Conservation (phyloP, 139 green algal genomes). For the Asterochloris sp. region DNA sequence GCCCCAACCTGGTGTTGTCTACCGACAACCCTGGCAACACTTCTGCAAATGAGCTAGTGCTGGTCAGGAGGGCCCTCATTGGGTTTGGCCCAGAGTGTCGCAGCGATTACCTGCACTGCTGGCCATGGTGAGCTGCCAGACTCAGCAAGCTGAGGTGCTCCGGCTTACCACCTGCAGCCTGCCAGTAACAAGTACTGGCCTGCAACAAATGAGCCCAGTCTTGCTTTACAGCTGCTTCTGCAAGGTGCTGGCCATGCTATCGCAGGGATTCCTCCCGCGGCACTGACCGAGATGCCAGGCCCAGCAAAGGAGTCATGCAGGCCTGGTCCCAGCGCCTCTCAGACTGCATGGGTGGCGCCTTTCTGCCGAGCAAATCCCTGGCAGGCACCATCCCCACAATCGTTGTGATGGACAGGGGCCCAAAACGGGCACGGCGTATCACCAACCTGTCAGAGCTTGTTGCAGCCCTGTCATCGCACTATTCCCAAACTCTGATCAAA, state of each 20-base stretch:
- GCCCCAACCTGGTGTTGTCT: background rate
- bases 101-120: slow-evolving; percentile 3
- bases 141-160: too few relatives aligned
- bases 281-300: background rate
- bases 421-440: background rate
- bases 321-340: background rate
- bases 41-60: background rate
- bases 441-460: slow-evolving; percentile 5
- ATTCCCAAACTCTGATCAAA: background rate
- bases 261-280: background rate
- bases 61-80: background rate
- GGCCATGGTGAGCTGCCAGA: background rate
- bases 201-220: background rate
- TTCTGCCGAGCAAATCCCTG: background rate
- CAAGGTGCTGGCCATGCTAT: background rate
- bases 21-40: background rate
- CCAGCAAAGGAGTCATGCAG: background rate
- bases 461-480: background rate
- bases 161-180: too few relatives aligned
- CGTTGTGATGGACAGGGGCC: background rate
- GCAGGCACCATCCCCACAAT: background rate
- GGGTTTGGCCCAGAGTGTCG: slow-evolving; percentile 9
- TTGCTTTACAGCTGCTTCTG: background rate
- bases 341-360: slow-evolving; percentile 6
- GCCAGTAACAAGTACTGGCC: background rate